Evolutionary conservation across 768 basidiomycete species (phyloP), one percentile per base, ranked within the genome.

Genomic region (Paxillus involutus): DNA sequence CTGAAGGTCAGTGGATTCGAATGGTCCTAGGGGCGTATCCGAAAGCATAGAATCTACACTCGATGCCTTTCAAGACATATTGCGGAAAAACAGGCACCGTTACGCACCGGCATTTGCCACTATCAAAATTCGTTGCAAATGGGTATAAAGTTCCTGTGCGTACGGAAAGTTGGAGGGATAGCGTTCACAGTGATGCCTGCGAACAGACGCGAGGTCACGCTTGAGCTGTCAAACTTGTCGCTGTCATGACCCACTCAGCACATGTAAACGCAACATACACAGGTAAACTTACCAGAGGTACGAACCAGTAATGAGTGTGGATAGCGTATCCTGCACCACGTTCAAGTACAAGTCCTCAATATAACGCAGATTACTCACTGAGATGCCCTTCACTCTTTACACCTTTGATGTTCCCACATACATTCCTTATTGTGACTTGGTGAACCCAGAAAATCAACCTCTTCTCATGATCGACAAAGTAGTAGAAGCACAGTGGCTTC

Each of bases 381-480:
- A 54, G 51, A n/a, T 54, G 53, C 19, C 42, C 4, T 41, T 21
- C 12, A 5, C 66, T 10, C 68, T 70, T 0, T 73, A 74, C 69
- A 8, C 78, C 80, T 37, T 68, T 64, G 74, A 63, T 29, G 76
- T 68, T 17, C 41, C 5, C 66, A 64, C 74, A 50, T 44, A 79
- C 59, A 69, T 7, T 78, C 80, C 33, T 69, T 65, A 74, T 58
- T 6, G 44, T 17, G 21, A 71, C 74, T 0, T 69, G 55, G 32
- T 81, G 74, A 30, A 81, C 51, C 71, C 77, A 84, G 52, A 83
- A 83, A 12, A 82, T 64, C 7, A 66, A 61, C 13, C 75, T 73
- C 0, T 63, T 63, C 0, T 59, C 32, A 49, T 82, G 79, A 50
- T 80, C 69, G 11, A 73, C 76, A 44, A 75, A 77, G 56, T 80